Conservation (phyloP, 2,329 filamentous ascomycete species). For the Ophiosphaerella herpotricha region DNA sequence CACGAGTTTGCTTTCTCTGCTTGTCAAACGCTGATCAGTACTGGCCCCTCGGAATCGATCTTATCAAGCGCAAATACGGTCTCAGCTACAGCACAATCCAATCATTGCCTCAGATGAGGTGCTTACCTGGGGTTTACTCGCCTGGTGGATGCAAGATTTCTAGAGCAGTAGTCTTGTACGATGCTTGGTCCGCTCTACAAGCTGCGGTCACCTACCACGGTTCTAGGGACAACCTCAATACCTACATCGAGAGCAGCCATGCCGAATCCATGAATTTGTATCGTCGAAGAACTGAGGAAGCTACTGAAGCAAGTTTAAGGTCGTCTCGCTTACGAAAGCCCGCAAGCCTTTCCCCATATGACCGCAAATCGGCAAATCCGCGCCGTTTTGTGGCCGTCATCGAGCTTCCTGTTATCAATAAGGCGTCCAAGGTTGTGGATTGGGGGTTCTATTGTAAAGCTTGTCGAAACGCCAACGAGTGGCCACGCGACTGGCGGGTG, state of each 20-base stretch:
- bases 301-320: not conserved
- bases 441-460: not conserved
- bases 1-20: slow-evolving; percentile 1
- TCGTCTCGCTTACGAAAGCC: slow-evolving; percentile 1
- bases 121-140: not conserved
- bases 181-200: slow-evolving; percentile 1
- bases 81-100: not conserved
- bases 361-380: not conserved
- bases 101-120: not conserved
- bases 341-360: not conserved
- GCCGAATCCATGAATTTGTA: not conserved
- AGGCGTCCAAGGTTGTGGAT: not conserved
- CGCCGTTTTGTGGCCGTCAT: slow-evolving; percentile 1
- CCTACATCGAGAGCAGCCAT: not conserved
- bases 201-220: not conserved
- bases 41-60: not conserved
- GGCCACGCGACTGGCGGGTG: not conserved
- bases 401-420: not conserved
- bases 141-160: not conserved
- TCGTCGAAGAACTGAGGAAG: not conserved
- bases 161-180: not conserved
- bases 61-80: slow-evolving; percentile 1
- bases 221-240: not conserved
- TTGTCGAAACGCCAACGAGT: not conserved
- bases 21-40: not conserved